phyloP scores from a whole-genome alignment of 306 rosid species.

The Gynostemma pentaphyllum region DNA sequence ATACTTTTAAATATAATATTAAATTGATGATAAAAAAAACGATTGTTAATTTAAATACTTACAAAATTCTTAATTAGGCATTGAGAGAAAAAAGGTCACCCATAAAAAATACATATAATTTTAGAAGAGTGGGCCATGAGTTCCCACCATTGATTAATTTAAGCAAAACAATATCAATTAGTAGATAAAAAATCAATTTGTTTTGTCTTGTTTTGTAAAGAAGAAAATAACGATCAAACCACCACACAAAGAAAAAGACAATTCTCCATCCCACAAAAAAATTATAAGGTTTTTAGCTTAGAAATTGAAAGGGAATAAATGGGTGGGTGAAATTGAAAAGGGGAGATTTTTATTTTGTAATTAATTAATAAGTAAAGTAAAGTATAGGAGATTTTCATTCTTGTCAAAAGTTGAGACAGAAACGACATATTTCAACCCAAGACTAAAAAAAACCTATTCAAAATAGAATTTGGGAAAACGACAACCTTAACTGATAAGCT shows the following conservation, averaged over 20 bases:
- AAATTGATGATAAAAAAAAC: too few relatives aligned
- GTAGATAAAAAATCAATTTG: background rate
- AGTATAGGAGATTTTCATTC: background rate
- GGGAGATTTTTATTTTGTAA: background rate
- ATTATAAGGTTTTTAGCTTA: background rate
- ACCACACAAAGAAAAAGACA: slow-evolving; percentile 4
- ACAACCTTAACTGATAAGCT: background rate
- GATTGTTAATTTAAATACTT: too few relatives aligned
- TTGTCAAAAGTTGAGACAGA: background rate
- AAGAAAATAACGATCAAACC: background rate
- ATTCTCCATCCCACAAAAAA: background rate
- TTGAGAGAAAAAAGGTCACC: too few relatives aligned
- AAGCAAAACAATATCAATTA: background rate
- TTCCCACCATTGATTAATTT: background rate
- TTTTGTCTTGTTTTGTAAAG: background rate
- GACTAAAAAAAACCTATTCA: background rate
- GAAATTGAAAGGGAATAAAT: background rate
- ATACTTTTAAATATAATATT: too few relatives aligned
- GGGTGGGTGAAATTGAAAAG: too few relatives aligned
- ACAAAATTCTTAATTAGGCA: too few relatives aligned
- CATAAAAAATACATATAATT: too few relatives aligned
- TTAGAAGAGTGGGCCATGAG: slow-evolving; percentile 1
- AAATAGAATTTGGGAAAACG: background rate
- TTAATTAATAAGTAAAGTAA: background rate
- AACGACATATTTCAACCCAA: slow-evolving; percentile 7